Conservation (phyloP, 2,329 filamentous ascomycete genomes). For the Ceratocystis ficicola region DNA sequence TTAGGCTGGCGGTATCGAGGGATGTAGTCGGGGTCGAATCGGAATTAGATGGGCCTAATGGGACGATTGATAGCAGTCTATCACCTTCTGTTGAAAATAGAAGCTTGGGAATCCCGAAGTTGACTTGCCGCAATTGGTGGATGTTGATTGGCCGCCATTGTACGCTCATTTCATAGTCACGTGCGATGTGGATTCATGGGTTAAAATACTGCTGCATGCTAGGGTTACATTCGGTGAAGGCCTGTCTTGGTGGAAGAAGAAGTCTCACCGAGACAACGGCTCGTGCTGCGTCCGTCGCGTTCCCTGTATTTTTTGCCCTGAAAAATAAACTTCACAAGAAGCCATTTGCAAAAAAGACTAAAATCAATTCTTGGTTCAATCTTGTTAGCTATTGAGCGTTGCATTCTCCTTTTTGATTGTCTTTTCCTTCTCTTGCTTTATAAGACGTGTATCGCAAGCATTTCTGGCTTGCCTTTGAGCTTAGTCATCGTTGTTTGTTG, state of each 20-base stretch:
- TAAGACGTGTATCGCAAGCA: no score
- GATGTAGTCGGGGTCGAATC: conserved; percentile 8
- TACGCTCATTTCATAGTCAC: neutral
- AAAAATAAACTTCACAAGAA: conserved; percentile 10
- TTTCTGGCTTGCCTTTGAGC: neutral
- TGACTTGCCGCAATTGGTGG: conserved; percentile 5
- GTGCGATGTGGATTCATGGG: neutral
- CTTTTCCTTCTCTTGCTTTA: no score
- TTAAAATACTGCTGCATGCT: neutral
- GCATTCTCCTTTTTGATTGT: neutral
- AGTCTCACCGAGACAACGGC: neutral
- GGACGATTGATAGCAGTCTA: neutral
- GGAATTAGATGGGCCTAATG: neutral
- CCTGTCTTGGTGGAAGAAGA: no score
- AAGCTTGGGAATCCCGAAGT: conserved; percentile 7
- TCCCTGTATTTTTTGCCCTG: neutral
- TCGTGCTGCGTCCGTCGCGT: conserved; percentile 6
- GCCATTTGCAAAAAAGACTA: neutral
- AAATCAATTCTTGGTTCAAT: neutral
- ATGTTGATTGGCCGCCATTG: conserved; percentile 12
- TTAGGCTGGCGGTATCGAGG: conserved; percentile 7
- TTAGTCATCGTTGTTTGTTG: conserved; percentile 7
- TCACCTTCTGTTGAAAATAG: conserved; percentile 2
- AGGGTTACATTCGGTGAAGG: neutral
- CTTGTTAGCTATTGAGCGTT: neutral